Conservation (phyloP, 2,329 filamentous ascomycete species). For the Botrytis hyacinthi region DNA sequence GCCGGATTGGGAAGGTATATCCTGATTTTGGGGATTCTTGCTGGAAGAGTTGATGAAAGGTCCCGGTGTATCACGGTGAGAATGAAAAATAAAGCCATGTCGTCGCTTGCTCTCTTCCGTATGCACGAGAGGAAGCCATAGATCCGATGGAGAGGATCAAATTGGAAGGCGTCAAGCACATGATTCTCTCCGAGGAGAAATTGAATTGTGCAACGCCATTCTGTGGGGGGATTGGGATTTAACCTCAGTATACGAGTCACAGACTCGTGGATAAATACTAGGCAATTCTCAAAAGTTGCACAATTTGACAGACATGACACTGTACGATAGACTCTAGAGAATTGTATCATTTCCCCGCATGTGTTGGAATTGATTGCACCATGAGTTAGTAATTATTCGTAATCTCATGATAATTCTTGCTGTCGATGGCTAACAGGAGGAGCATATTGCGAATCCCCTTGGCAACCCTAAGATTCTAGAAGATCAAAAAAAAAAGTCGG, state of each 20-base stretch:
- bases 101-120: neutral
- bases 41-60: neutral
- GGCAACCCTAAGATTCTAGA: slow-evolving; percentile 2
- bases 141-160: neutral
- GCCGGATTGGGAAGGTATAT: neutral
- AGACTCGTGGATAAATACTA: neutral
- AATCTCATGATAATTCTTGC: neutral
- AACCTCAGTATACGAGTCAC: neutral
- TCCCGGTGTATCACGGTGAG: neutral
- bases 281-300: neutral
- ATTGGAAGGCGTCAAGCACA: slow-evolving; percentile 2
- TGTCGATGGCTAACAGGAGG: neutral
- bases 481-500: slow-evolving; percentile 2
- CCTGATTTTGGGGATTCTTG: neutral
- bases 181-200: slow-evolving; percentile 18
- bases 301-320: too few species aligned
- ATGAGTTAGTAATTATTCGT: neutral
- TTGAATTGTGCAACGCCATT: slow-evolving; percentile 1
- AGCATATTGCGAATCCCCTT: slow-evolving; percentile 8
- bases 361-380: slow-evolving; percentile 7
- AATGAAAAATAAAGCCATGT: neutral
- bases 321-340: neutral
- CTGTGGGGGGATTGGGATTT: neutral
- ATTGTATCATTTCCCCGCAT: slow-evolving; percentile 8
- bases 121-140: neutral